Base-by-base conservation (phyloP, 2,329 filamentous ascomycete genomes). In the Polychaeton citri region DNA sequence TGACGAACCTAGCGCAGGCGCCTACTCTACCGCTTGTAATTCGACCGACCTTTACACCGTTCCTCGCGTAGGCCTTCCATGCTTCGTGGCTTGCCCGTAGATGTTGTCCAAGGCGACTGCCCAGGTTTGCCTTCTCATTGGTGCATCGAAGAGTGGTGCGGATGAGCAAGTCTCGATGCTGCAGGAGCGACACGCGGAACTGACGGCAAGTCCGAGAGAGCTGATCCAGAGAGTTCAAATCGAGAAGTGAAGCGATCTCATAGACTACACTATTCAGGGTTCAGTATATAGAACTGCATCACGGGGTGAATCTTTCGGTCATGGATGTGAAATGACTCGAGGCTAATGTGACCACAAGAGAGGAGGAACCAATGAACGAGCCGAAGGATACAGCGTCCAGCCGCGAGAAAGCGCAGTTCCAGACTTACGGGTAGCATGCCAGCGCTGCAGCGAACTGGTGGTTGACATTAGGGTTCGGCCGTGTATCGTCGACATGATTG, bases 201-300 rank as follows among this genome's bases (percentile, higher is more conserved):
- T 82, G 77, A 35, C 80, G 81, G 57, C 85, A 93, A 37, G 84
- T 86, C 37, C 74, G 74, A 35, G 87, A 82, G 15, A 96, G 74
- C 44, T 79, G 77, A 58, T 93, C 79, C 49, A 95, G 73, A 10
- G 83, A 80, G 58, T 88, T 94, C 34, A 94, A 72, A 56, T 96
- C 88, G 55, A 95, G 75, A 47, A 74, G 72, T 20, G 75, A 72
- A 33, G 82, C 81, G 45, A 95, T 72, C 49, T 79, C 73, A 44
- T 76, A 74, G 48, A 82, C 76, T 53, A 94, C 75, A 50, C 86
- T 94, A 64, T 35, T 35, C 33, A 16, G n/a, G n/a, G n/a, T n/a
- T n/a, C n/a, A n/a, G n/a, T n/a, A n/a, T 16, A 19, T 39, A 13
- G 45, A 46, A 51, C 50, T 49, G 48, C 52, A 48, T 50, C 50